phyloP scores from a whole-genome alignment of 2,329 filamentous ascomycete genomes.

The Nemania bipapillata region DNA sequence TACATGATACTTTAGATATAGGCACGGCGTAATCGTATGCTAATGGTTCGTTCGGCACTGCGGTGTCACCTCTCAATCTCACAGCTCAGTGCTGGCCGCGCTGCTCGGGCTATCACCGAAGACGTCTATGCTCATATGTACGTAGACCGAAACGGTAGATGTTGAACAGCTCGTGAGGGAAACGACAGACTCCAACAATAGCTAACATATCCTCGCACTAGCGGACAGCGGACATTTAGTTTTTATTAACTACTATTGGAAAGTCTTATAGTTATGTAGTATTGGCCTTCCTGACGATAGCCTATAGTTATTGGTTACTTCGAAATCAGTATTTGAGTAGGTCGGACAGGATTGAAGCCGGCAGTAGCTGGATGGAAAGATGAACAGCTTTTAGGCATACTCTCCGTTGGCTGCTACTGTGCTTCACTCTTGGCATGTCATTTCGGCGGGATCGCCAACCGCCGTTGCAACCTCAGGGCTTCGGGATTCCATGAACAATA shows the following conservation, averaged over 20 bases:
- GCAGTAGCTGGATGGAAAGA: not conserved
- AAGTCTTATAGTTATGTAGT: not conserved
- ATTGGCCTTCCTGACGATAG: not conserved
- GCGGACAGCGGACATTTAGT: not conserved
- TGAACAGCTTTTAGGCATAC: not conserved
- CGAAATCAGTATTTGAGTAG: not conserved
- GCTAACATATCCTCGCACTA: constrained; percentile 8
- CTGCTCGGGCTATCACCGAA: not conserved
- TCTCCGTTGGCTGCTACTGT: constrained; percentile 11
- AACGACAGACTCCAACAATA: not conserved
- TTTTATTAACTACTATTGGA: constrained; percentile 20
- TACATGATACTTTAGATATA: constrained; percentile 3
- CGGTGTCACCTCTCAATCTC: constrained; percentile 14
- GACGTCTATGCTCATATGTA: constrained; percentile 4
- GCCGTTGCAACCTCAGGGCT: constrained; percentile 16
- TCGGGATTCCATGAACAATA: not conserved
- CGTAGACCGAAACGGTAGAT: constrained; percentile 19
- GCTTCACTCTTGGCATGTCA: constrained; percentile 5
- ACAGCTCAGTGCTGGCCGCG: not conserved
- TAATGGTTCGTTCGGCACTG: constrained; percentile 8
- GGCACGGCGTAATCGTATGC: not conserved
- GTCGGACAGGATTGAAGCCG: not conserved
- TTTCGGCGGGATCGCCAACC: constrained; percentile 13
- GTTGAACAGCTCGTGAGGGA: not conserved
- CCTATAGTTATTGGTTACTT: not conserved